Conservation (phyloP, 1,139 yeast species). For the Saccharomyces uvarum region DNA sequence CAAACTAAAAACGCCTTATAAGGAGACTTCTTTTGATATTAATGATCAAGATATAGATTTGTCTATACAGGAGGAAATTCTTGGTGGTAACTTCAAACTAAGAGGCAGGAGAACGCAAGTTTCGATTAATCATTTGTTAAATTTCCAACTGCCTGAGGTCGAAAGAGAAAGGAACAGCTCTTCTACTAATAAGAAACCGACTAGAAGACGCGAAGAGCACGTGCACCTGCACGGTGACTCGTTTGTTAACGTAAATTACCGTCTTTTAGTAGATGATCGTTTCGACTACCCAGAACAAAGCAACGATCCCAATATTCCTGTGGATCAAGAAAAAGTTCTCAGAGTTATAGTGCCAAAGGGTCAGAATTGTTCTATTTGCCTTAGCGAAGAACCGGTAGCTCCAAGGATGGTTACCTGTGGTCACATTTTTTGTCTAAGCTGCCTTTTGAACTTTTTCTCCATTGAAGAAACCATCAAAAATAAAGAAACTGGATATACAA, state of each 20-base stretch:
- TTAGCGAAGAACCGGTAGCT: slow-evolving; percentile 75
- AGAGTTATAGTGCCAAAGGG: slow-evolving; percentile 70
- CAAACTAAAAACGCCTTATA: slow-evolving; percentile 2
- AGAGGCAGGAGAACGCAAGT: slow-evolving; percentile 47
- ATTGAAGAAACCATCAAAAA: slow-evolving; percentile 39
- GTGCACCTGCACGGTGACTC: slow-evolving; percentile 56
- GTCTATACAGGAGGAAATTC: slow-evolving; percentile 34
- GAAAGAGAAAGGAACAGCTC: slow-evolving; percentile 27
- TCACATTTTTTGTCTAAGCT: slow-evolving; percentile 79
- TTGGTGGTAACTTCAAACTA: slow-evolving; percentile 31
- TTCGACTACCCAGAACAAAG: slow-evolving; percentile 50
- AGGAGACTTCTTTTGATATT: background rate
- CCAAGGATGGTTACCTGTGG: slow-evolving; percentile 96
- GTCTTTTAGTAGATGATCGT: slow-evolving; percentile 65
- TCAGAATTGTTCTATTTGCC: slow-evolving; percentile 81
- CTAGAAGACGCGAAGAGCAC: slow-evolving; percentile 23
- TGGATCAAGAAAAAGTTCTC: slow-evolving; percentile 54
- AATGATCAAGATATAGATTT: slow-evolving; percentile 16
- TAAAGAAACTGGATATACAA: slow-evolving; percentile 18
- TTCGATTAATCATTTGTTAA: slow-evolving; percentile 57
- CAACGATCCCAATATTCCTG: slow-evolving; percentile 67
- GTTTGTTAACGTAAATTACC: slow-evolving; percentile 77
- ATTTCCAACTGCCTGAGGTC: slow-evolving; percentile 52
- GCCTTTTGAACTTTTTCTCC: slow-evolving; percentile 58
- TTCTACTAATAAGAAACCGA: slow-evolving; percentile 16